These are phyloP conservation scores for Platanthera guangdongensis DNA, from an alignment of 106 monocot species.

Conservation along the genomic window DNA sequence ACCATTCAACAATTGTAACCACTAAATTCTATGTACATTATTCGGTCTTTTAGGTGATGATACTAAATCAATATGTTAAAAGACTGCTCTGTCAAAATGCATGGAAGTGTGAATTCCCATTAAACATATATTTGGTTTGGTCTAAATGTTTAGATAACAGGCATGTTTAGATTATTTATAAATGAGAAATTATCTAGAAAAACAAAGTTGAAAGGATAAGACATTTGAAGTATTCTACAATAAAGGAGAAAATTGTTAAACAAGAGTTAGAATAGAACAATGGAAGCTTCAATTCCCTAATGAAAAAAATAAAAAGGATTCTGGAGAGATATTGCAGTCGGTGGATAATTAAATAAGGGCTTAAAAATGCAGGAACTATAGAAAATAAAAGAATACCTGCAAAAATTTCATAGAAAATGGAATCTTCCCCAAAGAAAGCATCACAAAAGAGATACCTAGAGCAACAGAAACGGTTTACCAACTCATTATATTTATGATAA, in stretches of 20 bases:
- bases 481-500: conserved; percentile 1
- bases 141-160: background rate
- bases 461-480: conserved; percentile 8
- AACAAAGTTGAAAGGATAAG: background rate
- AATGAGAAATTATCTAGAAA: background rate
- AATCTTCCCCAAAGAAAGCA: conserved; percentile 95
- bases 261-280: background rate
- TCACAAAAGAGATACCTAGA: conserved; percentile 90
- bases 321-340: too few relatives aligned
- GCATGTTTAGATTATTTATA: too few relatives aligned
- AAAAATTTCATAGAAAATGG: conserved; percentile 91
- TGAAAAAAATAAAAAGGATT: background rate
- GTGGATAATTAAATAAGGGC: background rate
- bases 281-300: background rate
- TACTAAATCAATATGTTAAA: background rate
- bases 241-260: background rate
- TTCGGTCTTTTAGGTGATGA: background rate
- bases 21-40: background rate
- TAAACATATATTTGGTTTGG: background rate
- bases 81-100: background rate
- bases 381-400: conserved; percentile 45
- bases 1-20: too few relatives aligned
- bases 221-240: background rate
- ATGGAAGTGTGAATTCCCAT: background rate
- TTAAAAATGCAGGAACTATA: background rate